Base-by-base conservation (phyloP, 2,329 filamentous ascomycete species). In the Neobulgaria alba region DNA sequence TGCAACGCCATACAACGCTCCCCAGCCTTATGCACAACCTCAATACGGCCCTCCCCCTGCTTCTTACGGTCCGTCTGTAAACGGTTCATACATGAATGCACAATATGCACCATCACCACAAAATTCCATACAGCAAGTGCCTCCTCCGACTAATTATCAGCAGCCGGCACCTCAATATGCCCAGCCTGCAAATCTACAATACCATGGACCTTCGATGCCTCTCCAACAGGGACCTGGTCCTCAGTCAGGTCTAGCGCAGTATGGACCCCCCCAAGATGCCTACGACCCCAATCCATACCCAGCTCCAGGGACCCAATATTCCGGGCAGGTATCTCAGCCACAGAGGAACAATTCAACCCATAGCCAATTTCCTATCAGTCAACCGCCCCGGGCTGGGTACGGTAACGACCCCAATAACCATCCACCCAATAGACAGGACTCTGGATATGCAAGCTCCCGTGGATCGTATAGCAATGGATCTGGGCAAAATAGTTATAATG, bases 361-460 rank as follows among this genome's bases (percentile, higher is more conserved):
- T 20, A 20, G 17, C 4, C 37, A 39, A 18, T 37, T 40, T 29
- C 23, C 16, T 14, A 40, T 36, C 16, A 39, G 35, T 23, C 41
- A 26, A 18, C 21, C 37, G 8, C 33, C 29, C 14, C 46, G 47
- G 26, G 23, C 14, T n/a, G 33, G 20, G 9, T 47, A 36, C 38
- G 21, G 19, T 20, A 46, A 51, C 19, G 40, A 29, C 31, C 41
- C 43, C 17, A 35, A 35, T 18, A 16, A 29, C n/a, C 39, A 41
- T 38, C 33, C 16, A 16, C 49, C 47, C 10, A 36, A 35, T 8
- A 47, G 53, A 14, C 57, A 59, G 38, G 57, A 60, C 43, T 55
- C 56, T 39, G 54, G 55, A 4, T 57, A 59, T 49, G 43, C 38
- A 7, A 60, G 54, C 43, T 44, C 48, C 12, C 44, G 45, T 19